phyloP scores from a whole-genome alignment of 2,329 filamentous ascomycete genomes.

The Trichoderma sp. region DNA sequence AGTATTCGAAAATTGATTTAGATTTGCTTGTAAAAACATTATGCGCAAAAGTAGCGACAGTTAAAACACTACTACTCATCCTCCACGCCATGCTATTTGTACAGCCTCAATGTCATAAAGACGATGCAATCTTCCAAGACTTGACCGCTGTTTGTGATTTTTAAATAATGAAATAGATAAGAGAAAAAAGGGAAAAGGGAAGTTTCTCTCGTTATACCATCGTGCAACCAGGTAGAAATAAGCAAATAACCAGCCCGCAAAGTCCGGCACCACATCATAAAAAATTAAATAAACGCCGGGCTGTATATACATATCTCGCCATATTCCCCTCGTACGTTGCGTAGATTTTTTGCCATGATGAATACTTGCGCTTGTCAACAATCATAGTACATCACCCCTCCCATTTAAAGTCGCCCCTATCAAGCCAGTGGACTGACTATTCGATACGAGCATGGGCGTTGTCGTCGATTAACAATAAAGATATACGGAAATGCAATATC shows the following conservation, averaged over 20 bases:
- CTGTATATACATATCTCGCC: conserved; percentile 34
- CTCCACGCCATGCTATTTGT: background rate
- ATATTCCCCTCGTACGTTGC: conserved; percentile 29
- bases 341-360: conserved; percentile 31
- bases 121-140: conserved; percentile 4
- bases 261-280: conserved; percentile 12
- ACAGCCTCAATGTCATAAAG: conserved; percentile 13
- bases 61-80: background rate
- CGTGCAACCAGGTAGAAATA: conserved; percentile 14
- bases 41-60: background rate
- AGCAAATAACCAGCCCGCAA: conserved; percentile 12
- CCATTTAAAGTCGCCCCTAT: conserved; percentile 6
- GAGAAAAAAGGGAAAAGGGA: background rate
- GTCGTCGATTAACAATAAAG: conserved; percentile 12
- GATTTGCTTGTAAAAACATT: conserved; percentile 10
- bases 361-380: conserved; percentile 28
- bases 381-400: conserved; percentile 33
- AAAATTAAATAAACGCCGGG: conserved; percentile 35
- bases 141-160: background rate
- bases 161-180: background rate
- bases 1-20: background rate
- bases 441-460: background rate
- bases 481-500: conserved; percentile 24
- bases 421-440: background rate
- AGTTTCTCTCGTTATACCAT: background rate